A percentile compares a stretch with the other conserved stretches of the same genome.
phyloP scores from a whole-genome alignment of 495 filamentous ascomycete species.

The Neurospora pannonica region DNA sequence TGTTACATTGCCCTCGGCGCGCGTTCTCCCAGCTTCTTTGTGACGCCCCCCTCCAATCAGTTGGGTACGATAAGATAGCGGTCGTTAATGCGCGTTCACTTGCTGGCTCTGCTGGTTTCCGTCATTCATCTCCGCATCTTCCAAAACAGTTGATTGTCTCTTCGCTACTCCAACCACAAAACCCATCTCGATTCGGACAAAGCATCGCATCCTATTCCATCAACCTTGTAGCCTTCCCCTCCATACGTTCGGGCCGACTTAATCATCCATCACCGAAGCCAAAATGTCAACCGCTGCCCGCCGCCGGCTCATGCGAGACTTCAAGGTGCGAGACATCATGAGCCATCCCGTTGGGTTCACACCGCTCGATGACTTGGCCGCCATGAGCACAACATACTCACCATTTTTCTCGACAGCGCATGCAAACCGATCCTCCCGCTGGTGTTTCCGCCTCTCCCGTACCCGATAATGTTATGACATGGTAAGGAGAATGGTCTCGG shows the following conservation, averaged over 20 bases:
- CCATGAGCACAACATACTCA: slow-evolving; percentile 6
- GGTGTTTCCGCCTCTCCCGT: slow-evolving; percentile 95
- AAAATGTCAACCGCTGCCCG: slow-evolving; percentile 89
- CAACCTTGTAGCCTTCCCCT: background rate
- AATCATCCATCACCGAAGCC: background rate
- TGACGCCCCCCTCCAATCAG: background rate
- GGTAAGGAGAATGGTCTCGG: slow-evolving; percentile 44
- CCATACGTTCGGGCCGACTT: background rate
- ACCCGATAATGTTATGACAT: slow-evolving; percentile 98
- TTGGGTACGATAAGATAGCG: background rate
- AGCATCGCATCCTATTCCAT: background rate
- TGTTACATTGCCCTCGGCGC: background rate
- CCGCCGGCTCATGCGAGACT: slow-evolving; percentile 93
- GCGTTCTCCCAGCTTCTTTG: background rate
- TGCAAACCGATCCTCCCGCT: slow-evolving; percentile 98
- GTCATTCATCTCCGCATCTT: background rate
- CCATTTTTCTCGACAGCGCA: slow-evolving; percentile 53
- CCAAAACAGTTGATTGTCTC: background rate
- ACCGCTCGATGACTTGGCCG: background rate
- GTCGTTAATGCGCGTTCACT: background rate
- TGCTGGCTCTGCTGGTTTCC: background rate
- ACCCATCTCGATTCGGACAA: background rate
- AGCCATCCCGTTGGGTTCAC: background rate
- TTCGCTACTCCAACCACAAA: background rate
- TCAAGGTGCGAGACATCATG: slow-evolving; percentile 62